Conservation (phyloP, 2,329 filamentous ascomycete species). For the Fusarium pseudonygamai region DNA sequence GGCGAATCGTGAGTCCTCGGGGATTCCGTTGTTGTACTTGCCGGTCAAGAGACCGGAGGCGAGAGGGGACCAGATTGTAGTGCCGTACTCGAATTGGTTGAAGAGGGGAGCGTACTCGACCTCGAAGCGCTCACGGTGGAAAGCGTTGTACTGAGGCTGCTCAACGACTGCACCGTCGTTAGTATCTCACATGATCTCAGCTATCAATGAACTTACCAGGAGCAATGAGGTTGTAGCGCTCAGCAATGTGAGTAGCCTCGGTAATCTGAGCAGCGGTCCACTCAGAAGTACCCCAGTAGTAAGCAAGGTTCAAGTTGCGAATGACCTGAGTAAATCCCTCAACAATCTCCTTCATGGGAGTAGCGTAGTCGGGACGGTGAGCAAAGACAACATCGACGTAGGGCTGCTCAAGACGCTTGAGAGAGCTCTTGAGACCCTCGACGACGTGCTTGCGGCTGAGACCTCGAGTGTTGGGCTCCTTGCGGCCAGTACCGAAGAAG, state of each 20-base stretch:
- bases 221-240: conserved; percentile 68
- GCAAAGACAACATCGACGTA: conserved; percentile 43
- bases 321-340: conserved; percentile 43
- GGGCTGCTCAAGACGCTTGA: conserved; percentile 39
- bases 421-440: conserved; percentile 52
- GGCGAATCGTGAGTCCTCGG: conserved; percentile 65
- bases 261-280: conserved; percentile 74
- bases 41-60: conserved; percentile 67
- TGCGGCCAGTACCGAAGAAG: conserved; percentile 44
- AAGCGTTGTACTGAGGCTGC: conserved; percentile 74
- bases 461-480: conserved; percentile 65
- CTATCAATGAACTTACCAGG: conserved; percentile 46
- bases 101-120: conserved; percentile 69
- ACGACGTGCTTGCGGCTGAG: conserved; percentile 74
- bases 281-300: conserved; percentile 67
- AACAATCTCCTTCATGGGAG: conserved; percentile 42
- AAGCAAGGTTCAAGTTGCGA: conserved; percentile 42
- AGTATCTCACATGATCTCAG: accelerated
- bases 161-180: conserved; percentile 59
- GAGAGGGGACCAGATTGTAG: conserved; percentile 70
- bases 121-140: conserved; percentile 69
- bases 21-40: conserved; percentile 70
- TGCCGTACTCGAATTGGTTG: conserved; percentile 64
- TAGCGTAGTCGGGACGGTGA: conserved; percentile 39
- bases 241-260: conserved; percentile 63